Evolutionary conservation across 23 red algal genomes (phyloP), one percentile per base, ranked within the genome.

Genomic region (Gracilariopsis chorda): DNA sequence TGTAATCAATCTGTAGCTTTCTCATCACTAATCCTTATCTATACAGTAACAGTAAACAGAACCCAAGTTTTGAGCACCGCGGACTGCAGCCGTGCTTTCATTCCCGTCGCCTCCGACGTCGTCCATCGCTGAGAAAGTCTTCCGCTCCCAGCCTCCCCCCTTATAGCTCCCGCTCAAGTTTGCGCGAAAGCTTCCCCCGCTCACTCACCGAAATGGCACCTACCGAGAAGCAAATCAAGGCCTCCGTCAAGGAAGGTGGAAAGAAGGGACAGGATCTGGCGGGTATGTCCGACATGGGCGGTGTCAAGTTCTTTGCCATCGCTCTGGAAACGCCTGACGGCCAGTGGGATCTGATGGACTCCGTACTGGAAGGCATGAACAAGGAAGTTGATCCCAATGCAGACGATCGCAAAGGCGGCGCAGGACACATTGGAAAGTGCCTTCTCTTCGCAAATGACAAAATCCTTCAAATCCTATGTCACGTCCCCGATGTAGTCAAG

Each of bases 201-300:
- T 1, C 13, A 13, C 28, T 62, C 57, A 30, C 4, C 36, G 42
- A 69, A 41, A 73, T 73, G 67, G 67, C 67, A 8, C 67, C 67
- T 16, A 73, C 67, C 0, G 76, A 80, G 16, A 80, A 80, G 76
- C 76, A 80, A 56, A 63, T 88, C 42, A 88, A 88, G 62, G 84
- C 87, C 28, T 63, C 87, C 0, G 27, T 92, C 75, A 92, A 92
- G 77, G 88, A 92, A 48, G 88, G 88, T 14, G 88, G 88, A 1
- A 92, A 92, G 77, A 82, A 83, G 77, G 88, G 88, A 19, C 77
- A 83, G 77, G 88, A 92, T 72, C 51, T 92, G 24, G 70, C 75
- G 12, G 88, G 88, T 46, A 83, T 83, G 77, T 68, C 51, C 40
- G 88, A 78, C 23, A 82, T 92, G 88, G 75, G 77, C 13, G 88